phyloP scores from a whole-genome alignment of 2,329 filamentous ascomycete species.

The Apiospora sp. region DNA sequence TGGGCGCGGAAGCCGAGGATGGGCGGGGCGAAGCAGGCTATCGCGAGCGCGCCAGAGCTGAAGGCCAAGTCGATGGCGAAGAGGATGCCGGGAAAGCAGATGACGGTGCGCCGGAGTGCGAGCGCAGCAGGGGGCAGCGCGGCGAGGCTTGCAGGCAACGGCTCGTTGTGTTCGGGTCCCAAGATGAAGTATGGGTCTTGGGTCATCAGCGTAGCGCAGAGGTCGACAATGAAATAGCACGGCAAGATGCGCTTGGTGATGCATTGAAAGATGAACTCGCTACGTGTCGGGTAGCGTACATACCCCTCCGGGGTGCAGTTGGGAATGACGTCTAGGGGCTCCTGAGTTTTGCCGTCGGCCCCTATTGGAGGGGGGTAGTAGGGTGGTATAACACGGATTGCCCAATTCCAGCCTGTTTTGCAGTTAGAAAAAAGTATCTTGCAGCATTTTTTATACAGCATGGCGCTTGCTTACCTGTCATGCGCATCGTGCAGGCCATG shows the following conservation, averaged over 20 bases:
- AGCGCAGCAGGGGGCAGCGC: slow-evolving; percentile 54
- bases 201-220: slow-evolving; percentile 72
- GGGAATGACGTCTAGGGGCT: slow-evolving; percentile 50
- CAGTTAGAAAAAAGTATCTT: neutral
- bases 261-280: slow-evolving; percentile 54
- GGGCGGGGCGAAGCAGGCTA: slow-evolving; percentile 57
- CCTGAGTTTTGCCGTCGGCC: slow-evolving; percentile 47
- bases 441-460: neutral
- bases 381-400: slow-evolving; percentile 55
- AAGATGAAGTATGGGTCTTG: slow-evolving; percentile 81
- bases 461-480: slow-evolving; percentile 55
- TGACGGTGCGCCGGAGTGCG: slow-evolving; percentile 61
- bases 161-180: slow-evolving; percentile 51
- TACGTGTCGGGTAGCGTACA: slow-evolving; percentile 50
- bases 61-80: slow-evolving; percentile 69
- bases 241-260: slow-evolving; percentile 56
- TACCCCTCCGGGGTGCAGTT: slow-evolving; percentile 55
- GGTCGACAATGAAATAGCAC: slow-evolving; percentile 73
- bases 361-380: slow-evolving; percentile 49
- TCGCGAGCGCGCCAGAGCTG: slow-evolving; percentile 64
- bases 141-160: slow-evolving; percentile 54
- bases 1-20: slow-evolving; percentile 60
- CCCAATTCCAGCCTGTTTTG: slow-evolving; percentile 63
- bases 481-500: slow-evolving; percentile 61
- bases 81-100: slow-evolving; percentile 65